These are phyloP conservation scores for Aureobasidium melanogenum DNA, from an alignment of 2,329 filamentous ascomycete species.

Conservation along the genomic window DNA sequence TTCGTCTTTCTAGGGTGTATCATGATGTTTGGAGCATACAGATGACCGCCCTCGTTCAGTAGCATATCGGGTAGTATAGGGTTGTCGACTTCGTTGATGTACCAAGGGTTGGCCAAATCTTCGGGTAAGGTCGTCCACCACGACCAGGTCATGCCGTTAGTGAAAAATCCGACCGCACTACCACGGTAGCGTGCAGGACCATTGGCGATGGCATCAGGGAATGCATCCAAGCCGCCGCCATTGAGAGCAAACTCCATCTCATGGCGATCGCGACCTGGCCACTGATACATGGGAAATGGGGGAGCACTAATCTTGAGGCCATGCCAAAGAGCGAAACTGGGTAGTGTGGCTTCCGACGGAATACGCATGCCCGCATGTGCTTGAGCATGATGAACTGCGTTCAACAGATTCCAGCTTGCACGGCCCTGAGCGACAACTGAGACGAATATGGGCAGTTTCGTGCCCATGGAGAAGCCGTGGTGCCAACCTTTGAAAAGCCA, in stretches of 20 bases:
- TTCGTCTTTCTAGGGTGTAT: constrained; percentile 32
- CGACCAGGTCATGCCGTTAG: constrained; percentile 16
- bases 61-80: constrained; percentile 23
- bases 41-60: constrained; percentile 21
- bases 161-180: constrained; percentile 22
- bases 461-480: constrained; percentile 20
- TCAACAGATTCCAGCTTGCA: constrained; percentile 24
- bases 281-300: constrained; percentile 29
- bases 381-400: constrained; percentile 28
- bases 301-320: constrained; percentile 32
- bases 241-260: constrained; percentile 24
- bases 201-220: constrained; percentile 14
- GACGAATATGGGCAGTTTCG: constrained; percentile 25
- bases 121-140: constrained; percentile 29
- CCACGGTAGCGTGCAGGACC: constrained; percentile 17
- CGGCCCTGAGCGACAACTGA: constrained; percentile 31
- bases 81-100: constrained; percentile 17
- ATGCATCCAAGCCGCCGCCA: constrained; percentile 18
- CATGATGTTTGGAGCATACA: constrained; percentile 29
- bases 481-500: constrained; percentile 30
- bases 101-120: constrained; percentile 28
- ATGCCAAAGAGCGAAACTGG: constrained; percentile 31
- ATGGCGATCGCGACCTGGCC: constrained; percentile 18
- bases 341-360: constrained; percentile 29
- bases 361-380: constrained; percentile 23